Evolutionary conservation across 495 filamentous ascomycete genomes (phyloP).

Genomic region (Collariella sp.): DNA sequence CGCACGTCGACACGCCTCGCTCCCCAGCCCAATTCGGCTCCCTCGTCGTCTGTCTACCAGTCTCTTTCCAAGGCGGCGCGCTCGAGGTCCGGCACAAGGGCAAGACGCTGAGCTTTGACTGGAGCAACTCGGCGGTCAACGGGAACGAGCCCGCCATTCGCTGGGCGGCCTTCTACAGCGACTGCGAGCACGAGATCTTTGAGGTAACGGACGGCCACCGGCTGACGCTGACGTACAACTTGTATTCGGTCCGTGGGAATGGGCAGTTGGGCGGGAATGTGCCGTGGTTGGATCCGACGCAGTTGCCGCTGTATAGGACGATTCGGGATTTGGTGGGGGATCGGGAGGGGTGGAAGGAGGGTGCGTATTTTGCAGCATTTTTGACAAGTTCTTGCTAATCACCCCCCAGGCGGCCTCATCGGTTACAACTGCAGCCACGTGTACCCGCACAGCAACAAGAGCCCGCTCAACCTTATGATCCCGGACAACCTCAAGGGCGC

Average conservation of each 20-base stretch:
- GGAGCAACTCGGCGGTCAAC: slow-evolving; percentile 17
- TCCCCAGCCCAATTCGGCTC: slow-evolving; percentile 43
- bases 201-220: slow-evolving; percentile 45
- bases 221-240: slow-evolving; percentile 52
- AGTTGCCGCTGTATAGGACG: slow-evolving; percentile 2
- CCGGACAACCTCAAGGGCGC: slow-evolving; percentile 14
- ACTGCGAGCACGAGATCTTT: slow-evolving; percentile 53
- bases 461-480: slow-evolving; percentile 1
- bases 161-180: slow-evolving; percentile 56
- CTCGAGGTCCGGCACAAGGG: slow-evolving; percentile 31
- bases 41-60: slow-evolving; percentile 47
- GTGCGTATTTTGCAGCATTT: too few species aligned
- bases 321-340: background rate
- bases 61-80: slow-evolving; percentile 35
- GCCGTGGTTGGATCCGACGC: background rate
- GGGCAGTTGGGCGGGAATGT: background rate
- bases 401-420: background rate
- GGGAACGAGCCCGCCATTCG: slow-evolving; percentile 24
- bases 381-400: too few species aligned
- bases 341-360: slow-evolving; percentile 5
- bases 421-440: slow-evolving; percentile 13
- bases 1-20: slow-evolving; percentile 50
- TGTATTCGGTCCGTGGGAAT: slow-evolving; percentile 28
- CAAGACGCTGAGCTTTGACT: slow-evolving; percentile 36
- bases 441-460: slow-evolving; percentile 9